Evolutionary conservation across 2,329 filamentous ascomycete genomes (phyloP), one percentile per base, ranked within the genome.

Genomic region (Trichoderma polysporum): DNA sequence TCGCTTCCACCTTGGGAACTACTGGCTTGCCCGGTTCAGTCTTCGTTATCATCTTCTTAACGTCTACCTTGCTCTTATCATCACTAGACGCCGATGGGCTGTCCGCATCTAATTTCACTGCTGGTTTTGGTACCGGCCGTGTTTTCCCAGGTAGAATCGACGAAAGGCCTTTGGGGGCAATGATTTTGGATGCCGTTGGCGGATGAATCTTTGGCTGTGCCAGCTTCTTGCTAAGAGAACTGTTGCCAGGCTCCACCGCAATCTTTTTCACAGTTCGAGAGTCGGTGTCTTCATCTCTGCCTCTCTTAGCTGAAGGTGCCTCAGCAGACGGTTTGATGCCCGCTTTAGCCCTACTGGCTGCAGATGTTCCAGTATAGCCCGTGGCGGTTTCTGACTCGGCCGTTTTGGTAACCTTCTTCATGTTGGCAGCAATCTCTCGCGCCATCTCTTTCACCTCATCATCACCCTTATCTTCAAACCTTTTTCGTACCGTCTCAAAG

Each of bases 401-500:
- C 8, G 70, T 60, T 67, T 75, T 80, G 57, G 70, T 66, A 1
- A 82, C 78, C 66, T 82, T 84, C 66, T 75, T 81, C 58, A 81
- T 75, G n/a, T 81, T 80, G 33, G 74, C 71, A n/a, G 84, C 77
- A 54, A 90, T 88, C 68, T 84, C 83, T 39, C 84, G 82, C 4
- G 90, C 86, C 54, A 89, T 79, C 4, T 83, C 83, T 71, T 89
- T 89, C 56, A 87, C 85, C 61, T 89, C 86, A 0, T 85, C 83
- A 72, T 91, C 88, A 29, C 87, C 89, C 72, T 87, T 88, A 73
- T 86, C 89, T 68, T 83, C 84, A 73, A 90, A 86, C 9, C 86
- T 84, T 68, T 86, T 86, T 47, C 88, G 83, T 17, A 91, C 85
- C 64, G 85, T 87, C 66, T 87, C 84, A 66, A 93, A 85, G 73